Conservation (phyloP, 73 alveolate species). For the Paraurostyla sp. region DNA sequence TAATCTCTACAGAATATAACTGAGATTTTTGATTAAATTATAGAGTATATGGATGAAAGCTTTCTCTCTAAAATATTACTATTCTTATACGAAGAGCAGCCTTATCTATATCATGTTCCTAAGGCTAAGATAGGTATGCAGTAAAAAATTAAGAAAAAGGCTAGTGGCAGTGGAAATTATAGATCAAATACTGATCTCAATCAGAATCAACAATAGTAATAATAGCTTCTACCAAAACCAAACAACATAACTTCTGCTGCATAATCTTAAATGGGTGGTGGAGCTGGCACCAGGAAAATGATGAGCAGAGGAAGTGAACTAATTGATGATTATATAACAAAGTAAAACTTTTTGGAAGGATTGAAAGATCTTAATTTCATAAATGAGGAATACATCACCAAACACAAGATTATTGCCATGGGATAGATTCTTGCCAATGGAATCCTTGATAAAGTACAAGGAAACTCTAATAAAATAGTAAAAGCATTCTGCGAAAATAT, state of each 20-base stretch:
- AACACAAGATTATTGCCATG: conserved; percentile 48
- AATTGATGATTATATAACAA: conserved; percentile 37
- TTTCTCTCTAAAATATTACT: background rate
- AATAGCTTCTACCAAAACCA: background rate
- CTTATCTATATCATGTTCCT: background rate
- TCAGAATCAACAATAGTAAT: too few species aligned
- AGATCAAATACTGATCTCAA: too few species aligned
- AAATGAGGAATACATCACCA: conserved; percentile 37
- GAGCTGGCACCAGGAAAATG: background rate
- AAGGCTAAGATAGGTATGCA: background rate
- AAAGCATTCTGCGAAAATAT: conserved; percentile 46
- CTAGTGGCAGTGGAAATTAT: too few species aligned
- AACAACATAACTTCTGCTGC: background rate
- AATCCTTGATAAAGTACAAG: conserved; percentile 38
- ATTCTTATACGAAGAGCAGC: conserved; percentile 37
- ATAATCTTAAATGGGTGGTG: background rate
- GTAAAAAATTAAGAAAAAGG: background rate
- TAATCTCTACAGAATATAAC: conserved; percentile 20
- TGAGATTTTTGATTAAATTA: conserved; percentile 33
- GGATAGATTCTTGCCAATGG: conserved; percentile 31
- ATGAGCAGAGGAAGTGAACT: conserved; percentile 26
- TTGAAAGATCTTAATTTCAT: conserved; percentile 19
- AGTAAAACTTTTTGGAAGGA: conserved; percentile 14
- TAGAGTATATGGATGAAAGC: conserved; percentile 34
- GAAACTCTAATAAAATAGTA: conserved; percentile 24